Base-by-base conservation (phyloP, 1,139 yeast genomes). In the Pichia sp. region DNA sequence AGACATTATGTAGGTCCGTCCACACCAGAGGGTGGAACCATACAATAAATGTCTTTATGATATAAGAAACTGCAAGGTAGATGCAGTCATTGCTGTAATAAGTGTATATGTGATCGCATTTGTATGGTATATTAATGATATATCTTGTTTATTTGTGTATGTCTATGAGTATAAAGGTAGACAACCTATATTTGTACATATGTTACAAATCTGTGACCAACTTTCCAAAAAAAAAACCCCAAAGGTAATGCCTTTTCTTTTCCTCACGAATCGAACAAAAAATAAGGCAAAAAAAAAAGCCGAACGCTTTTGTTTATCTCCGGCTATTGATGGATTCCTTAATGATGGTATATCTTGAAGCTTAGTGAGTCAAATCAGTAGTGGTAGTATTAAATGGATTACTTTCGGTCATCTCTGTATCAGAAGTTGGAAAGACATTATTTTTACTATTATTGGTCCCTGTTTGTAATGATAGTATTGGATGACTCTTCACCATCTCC, bases 401-500 rank as follows among this genome's bases (percentile, higher is more conserved):
- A 11, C 23, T 12, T 13, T 16, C 37, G 12, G 18, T 20, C 4
- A 24, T 15, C 12, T 26, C 22, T 11, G 13, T 27, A 7, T 18
- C 34, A 12, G 44, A 11, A 13, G 25, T 13, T 13, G 13, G 13
- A 22, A 20, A 12, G 4, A 2, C n/a, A n/a, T n/a, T 9, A 15
- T 7, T 22, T 23, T 18, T 40, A 8, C 22, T 13, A 2, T 25
- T 25, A 30, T 13, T 18, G 8, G 22, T 22, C 4, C 12, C 7
- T 18, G 22, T 12, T 29, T 54, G 52, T 24, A 54, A 37, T 7
- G 52, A 48, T 11, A 52, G 29, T 23, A 53, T 54, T 8, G 57
- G 56, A 42, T 54, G 56, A 11, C 43, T 48, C 8, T 37, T 30
- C 36, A 44, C 43, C 41, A 53, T 48, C 35, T 54, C 57, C 9